Evolutionary conservation across 2,329 filamentous ascomycete genomes (phyloP), one percentile per base, ranked within the genome.

Genomic region (Lachnellula cervina): DNA sequence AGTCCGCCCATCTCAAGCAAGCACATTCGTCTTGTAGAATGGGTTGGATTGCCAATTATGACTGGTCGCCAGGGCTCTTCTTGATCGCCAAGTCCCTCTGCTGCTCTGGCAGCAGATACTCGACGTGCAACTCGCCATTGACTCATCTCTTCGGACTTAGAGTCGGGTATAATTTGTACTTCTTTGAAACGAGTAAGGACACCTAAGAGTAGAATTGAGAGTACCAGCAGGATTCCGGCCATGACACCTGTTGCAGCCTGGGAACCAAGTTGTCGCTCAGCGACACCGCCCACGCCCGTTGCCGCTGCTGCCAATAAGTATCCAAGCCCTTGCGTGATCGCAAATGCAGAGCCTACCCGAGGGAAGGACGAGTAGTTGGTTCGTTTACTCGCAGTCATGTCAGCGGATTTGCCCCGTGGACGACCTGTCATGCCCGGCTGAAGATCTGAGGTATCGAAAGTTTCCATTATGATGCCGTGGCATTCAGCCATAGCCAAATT

Each of bases 291-390:
- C 16, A 89, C 76, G 9, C 80, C 83, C 2, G 86, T 89, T 4
- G 86, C 81, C 0, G 80, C 80, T 0, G 87, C 87, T 0, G 87
- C 87, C 49, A 89, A 76, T 21, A 88, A 68, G 68, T 89, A 91
- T 1, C 82, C 85, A 35, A 90, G 70, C 1, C 80, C 79, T 65
- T 92, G 88, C n/a, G 82, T 81, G 8, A 84, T 76, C 28, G 87
- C 87, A 66, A 89, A 84, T 0, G 83, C 89, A 6, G 88, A 86
- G 17, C 79, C 83, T 8, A 91, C 83, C 40, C 88, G 80, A 6
- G 89, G 89, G 60, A 89, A 90, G 0, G 83, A 86, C 0, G 87
- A 89, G 72, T 89, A 91, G 66, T 89, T 89, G 11, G 83, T 90
- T 37, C 80, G 72, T 47, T 80, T 76, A 6, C 61, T 56, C 5